phyloP scores from a whole-genome alignment of 2,329 filamentous ascomycete genomes.

The Diaporthe australafricana region DNA sequence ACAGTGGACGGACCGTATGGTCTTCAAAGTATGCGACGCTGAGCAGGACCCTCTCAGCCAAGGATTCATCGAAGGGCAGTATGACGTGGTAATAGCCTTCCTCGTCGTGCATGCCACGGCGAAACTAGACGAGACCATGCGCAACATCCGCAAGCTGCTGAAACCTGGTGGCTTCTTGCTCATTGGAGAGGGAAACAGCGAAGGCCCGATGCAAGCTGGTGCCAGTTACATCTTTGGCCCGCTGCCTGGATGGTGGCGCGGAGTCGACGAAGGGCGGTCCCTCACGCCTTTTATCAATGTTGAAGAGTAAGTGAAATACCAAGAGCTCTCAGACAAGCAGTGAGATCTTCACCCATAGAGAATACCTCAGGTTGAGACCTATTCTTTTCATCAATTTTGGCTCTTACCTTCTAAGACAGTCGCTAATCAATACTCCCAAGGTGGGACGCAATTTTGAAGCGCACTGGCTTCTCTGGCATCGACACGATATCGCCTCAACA shows the following conservation, averaged over 20 bases:
- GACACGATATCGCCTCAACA: background rate
- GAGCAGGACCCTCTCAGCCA: slow-evolving; percentile 44
- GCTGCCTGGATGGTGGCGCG: slow-evolving; percentile 34
- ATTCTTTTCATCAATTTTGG: no score
- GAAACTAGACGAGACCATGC: slow-evolving; percentile 40
- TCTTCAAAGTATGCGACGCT: slow-evolving; percentile 43
- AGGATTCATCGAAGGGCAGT: slow-evolving; percentile 44
- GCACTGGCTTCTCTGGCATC: slow-evolving; percentile 8
- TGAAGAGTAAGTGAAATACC: background rate
- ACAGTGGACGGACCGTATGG: slow-evolving; percentile 36
- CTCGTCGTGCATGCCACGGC: slow-evolving; percentile 46
- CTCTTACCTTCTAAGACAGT: no score
- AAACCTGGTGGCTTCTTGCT: slow-evolving; percentile 51
- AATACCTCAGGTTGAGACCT: no score
- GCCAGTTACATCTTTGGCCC: slow-evolving; percentile 26
- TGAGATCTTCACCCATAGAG: no score
- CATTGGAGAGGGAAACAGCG: slow-evolving; percentile 33
- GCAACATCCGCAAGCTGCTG: slow-evolving; percentile 45
- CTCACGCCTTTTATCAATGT: slow-evolving; percentile 27
- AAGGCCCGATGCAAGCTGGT: background rate
- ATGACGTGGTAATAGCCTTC: slow-evolving; percentile 49
- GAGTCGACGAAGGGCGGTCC: slow-evolving; percentile 7
- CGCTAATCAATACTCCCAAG: background rate
- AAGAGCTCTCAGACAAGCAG: no score
- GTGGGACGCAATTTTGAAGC: background rate